Conservation (phyloP, 129 eudicot species). For the Kitagawia praeruptora region DNA sequence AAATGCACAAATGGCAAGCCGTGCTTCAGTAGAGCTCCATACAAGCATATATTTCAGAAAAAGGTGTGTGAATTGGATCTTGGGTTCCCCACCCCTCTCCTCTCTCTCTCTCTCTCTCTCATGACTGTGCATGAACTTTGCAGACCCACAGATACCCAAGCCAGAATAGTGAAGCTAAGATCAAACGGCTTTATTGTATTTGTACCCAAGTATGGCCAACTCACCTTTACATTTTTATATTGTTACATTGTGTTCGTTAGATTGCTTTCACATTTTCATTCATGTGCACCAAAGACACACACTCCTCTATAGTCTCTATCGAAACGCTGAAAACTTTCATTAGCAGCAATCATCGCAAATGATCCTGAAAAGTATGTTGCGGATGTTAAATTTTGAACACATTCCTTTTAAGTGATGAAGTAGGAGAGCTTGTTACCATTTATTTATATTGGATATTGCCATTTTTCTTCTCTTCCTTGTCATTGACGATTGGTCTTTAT, state of each 20-base stretch:
- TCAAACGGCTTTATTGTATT: slow-evolving; percentile 92
- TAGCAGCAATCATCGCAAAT: background rate
- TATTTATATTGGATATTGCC: background rate
- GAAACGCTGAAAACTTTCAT: background rate
- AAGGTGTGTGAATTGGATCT: slow-evolving; percentile 31
- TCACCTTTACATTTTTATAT: slow-evolving; percentile 2
- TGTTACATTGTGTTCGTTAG: background rate
- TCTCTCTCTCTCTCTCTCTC: background rate
- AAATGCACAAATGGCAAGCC: slow-evolving; percentile 98
- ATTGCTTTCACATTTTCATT: background rate
- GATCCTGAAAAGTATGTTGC: background rate
- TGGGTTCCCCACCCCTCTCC: background rate
- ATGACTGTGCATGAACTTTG: slow-evolving; percentile 22
- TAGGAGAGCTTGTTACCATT: background rate
- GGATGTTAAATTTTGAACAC: background rate
- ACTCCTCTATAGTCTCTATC: background rate
- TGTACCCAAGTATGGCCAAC: slow-evolving; percentile 76
- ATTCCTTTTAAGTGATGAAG: background rate
- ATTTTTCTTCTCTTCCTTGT: background rate
- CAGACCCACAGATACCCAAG: slow-evolving; percentile 95
- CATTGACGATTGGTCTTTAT: background rate
- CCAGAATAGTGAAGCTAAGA: slow-evolving; percentile 85
- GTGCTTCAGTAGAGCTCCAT: slow-evolving; percentile 96
- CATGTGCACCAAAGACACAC: background rate
- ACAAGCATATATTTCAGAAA: slow-evolving; percentile 80